phyloP scores from a whole-genome alignment of 1,284 basidiomycete species.

The Tylopilus sp. region DNA sequence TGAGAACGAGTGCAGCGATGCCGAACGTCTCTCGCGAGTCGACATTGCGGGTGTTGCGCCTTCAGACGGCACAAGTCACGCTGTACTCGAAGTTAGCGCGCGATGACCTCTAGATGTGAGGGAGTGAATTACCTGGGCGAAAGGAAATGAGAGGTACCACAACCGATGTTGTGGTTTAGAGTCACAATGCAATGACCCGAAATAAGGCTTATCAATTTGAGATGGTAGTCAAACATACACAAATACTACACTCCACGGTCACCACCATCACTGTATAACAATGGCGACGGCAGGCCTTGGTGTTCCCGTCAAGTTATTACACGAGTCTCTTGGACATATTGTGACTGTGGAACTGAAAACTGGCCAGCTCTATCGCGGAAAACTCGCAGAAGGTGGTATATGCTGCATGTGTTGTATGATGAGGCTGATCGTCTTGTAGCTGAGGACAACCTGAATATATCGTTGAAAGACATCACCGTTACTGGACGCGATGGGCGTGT shows the following conservation, averaged over 20 bases:
- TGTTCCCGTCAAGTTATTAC: slow-evolving; percentile 88
- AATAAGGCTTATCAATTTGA: background rate
- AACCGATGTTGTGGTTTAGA: background rate
- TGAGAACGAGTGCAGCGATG: slow-evolving; percentile 20
- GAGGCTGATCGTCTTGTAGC: slow-evolving; percentile 50
- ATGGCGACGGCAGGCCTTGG: slow-evolving; percentile 58
- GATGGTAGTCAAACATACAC: slow-evolving; percentile 21
- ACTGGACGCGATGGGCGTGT: slow-evolving; percentile 97
- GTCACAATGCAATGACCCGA: background rate
- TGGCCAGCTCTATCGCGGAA: slow-evolving; percentile 94
- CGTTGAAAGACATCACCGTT: slow-evolving; percentile 94
- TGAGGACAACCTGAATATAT: slow-evolving; percentile 98
- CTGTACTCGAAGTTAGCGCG: background rate
- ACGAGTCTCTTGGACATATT: slow-evolving; percentile 92
- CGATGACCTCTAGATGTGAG: background rate
- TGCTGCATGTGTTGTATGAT: slow-evolving; percentile 10
- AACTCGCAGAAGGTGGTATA: slow-evolving; percentile 83
- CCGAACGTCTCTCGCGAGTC: slow-evolving; percentile 16
- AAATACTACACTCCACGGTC: slow-evolving; percentile 13
- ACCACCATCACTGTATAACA: slow-evolving; percentile 11
- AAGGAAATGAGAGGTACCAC: background rate
- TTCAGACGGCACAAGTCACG: background rate
- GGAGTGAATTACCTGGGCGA: background rate
- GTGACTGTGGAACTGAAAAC: slow-evolving; percentile 98
- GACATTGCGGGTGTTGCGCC: slow-evolving; percentile 18